Conservation (phyloP, 1,139 yeast genomes). For the Zygoascus sp. region DNA sequence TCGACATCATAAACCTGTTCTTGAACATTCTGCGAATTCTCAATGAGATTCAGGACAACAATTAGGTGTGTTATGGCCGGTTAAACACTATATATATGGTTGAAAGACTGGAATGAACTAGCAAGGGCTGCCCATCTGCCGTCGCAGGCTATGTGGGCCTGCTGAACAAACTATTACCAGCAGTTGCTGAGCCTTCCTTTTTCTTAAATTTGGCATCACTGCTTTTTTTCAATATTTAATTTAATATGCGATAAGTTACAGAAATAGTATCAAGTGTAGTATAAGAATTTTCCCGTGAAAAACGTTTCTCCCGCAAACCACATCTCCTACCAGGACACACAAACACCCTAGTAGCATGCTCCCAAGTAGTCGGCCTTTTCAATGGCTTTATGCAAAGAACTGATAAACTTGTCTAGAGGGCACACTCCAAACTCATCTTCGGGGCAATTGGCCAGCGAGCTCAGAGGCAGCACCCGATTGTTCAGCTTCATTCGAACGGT, state of each 20-base stretch:
- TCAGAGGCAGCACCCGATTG: slow-evolving; percentile 39
- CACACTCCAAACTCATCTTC: slow-evolving; percentile 36
- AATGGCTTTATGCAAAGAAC: slow-evolving; percentile 34
- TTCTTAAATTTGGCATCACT: neutral
- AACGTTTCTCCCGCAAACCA: neutral
- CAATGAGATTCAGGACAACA: slow-evolving; percentile 42
- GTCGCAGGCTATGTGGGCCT: no score
- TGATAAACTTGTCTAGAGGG: slow-evolving; percentile 32
- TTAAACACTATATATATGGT: no score
- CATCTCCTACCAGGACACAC: no score
- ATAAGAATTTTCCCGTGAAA: neutral
- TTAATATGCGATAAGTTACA: neutral
- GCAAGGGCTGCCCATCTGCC: no score
- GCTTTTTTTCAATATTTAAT: neutral
- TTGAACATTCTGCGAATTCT: slow-evolving; percentile 68
- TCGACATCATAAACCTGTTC: slow-evolving; percentile 79
- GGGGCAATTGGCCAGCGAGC: slow-evolving; percentile 37
- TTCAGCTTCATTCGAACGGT: slow-evolving; percentile 37
- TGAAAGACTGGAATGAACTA: no score
- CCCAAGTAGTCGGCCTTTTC: slow-evolving; percentile 33
- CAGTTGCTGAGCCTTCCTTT: no score
- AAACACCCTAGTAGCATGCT: slow-evolving; percentile 37
- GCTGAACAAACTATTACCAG: no score
- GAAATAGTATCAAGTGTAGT: neutral
- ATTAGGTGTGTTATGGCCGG: no score